Conservation (phyloP, 2,329 filamentous ascomycete species). For the Beauveria pseudobassiana region DNA sequence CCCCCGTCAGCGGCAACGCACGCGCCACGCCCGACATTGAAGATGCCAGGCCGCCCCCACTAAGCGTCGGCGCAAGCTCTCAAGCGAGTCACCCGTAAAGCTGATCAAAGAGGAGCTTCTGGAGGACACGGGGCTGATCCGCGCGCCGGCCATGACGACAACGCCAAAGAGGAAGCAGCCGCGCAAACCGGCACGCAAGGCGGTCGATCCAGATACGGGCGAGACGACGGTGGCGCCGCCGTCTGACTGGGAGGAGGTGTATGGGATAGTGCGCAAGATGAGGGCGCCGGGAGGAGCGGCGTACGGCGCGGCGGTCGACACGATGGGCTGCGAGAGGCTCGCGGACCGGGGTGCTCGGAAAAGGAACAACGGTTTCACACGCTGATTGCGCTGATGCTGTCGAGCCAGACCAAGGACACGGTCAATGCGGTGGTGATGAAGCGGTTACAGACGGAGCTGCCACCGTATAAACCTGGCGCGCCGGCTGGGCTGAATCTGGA, state of each 20-base stretch:
- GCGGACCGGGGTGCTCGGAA: conserved; percentile 44
- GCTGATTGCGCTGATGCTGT: conserved; percentile 81
- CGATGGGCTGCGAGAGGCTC: conserved; percentile 87
- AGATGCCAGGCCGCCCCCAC: conserved; percentile 36
- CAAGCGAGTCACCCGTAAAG: conserved; percentile 14
- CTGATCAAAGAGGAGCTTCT: conserved; percentile 14
- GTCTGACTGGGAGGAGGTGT: conserved; percentile 77
- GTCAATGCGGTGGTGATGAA: conserved; percentile 80
- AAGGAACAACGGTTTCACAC: conserved; percentile 73
- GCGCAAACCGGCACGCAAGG: conserved; percentile 41
- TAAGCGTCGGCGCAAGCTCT: conserved; percentile 24
- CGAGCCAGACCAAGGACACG: conserved; percentile 88
- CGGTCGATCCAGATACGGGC: conserved; percentile 33
- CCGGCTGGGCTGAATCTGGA: conserved; percentile 59
- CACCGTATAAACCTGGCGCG: conserved; percentile 37
- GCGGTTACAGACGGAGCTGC: conserved; percentile 67
- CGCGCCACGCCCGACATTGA: conserved; percentile 44
- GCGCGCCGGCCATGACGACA: conserved; percentile 32
- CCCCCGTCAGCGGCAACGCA: conserved; percentile 19
- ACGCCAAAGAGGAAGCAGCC: conserved; percentile 19
- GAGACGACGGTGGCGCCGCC: conserved; percentile 49
- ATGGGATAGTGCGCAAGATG: conserved; percentile 72
- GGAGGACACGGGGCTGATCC: background rate
- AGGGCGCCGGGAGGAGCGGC: conserved; percentile 47
- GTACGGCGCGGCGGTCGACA: conserved; percentile 81